phyloP scores from a whole-genome alignment of 192 early-diverging fungal genomes.

The Mortierella alpina region DNA sequence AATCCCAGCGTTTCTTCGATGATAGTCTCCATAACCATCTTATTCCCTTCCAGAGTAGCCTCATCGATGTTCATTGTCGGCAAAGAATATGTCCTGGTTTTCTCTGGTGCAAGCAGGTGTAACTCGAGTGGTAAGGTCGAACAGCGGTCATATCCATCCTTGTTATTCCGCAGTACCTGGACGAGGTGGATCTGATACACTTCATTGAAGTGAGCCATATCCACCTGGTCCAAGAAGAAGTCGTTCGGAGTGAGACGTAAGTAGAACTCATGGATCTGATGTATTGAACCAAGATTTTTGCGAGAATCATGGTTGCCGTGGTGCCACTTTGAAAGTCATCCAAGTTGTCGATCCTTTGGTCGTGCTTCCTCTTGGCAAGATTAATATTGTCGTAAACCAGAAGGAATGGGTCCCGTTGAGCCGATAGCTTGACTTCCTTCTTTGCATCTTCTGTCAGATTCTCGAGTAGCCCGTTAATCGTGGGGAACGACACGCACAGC shows the following conservation, averaged over 20 bases:
- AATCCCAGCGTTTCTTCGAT: background rate
- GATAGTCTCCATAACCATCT: conserved; percentile 4
- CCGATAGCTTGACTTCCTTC: no score
- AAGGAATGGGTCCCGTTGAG: no score
- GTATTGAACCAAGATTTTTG: background rate
- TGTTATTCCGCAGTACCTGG: background rate
- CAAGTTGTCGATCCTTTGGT: conserved; percentile 5
- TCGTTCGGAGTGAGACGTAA: background rate
- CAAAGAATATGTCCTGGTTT: conserved; percentile 4
- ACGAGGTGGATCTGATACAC: background rate
- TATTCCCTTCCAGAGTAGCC: conserved; percentile 2
- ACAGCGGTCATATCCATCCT: background rate
- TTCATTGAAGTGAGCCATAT: background rate
- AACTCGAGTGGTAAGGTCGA: background rate
- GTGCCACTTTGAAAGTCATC: conserved; percentile 9
- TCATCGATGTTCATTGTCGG: conserved; percentile 13
- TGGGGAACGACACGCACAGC: no score
- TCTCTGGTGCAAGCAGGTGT: background rate
- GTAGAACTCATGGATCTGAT: background rate
- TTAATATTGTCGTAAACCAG: conserved; percentile 22
- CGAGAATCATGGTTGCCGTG: background rate
- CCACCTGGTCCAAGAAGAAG: background rate
- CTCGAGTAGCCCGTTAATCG: no score
- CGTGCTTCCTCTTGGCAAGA: background rate
- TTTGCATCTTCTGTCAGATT: no score